These are phyloP conservation scores for Voacanga thouarsii DNA, from an alignment of 257 asterid species.

Conservation along the genomic window DNA sequence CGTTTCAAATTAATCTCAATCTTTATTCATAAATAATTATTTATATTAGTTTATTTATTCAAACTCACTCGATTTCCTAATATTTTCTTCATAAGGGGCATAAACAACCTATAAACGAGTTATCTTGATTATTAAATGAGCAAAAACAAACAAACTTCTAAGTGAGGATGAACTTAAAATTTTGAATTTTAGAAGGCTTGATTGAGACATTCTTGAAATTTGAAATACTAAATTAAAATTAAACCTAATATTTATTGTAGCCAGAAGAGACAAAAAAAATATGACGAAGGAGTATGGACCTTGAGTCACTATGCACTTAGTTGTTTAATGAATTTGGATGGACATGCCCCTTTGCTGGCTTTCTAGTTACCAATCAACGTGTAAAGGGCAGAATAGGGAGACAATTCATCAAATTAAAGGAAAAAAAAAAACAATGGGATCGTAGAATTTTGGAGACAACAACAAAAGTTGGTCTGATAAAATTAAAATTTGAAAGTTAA, in stretches of 20 bases:
- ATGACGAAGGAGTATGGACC: not conserved
- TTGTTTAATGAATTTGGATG: not conserved
- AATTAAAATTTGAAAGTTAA: too few species aligned
- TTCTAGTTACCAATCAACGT: not conserved
- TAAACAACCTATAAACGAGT: too few species aligned
- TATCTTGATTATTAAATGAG: too few species aligned
- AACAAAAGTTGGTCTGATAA: too few species aligned
- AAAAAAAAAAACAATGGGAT: too few species aligned
- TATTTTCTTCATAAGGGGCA: too few species aligned
- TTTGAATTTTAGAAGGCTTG: not conserved
- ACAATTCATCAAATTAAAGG: not conserved
- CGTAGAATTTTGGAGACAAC: too few species aligned
- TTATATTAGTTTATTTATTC: too few species aligned
- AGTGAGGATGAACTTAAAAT: not conserved
- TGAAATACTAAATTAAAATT: not conserved
- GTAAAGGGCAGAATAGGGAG: not conserved
- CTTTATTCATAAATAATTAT: too few species aligned
- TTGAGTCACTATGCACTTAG: slow-evolving; percentile 1
- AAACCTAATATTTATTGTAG: not conserved
- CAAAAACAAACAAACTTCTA: not conserved
- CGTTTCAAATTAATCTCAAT: too few species aligned
- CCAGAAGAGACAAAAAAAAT: not conserved
- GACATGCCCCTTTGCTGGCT: not conserved
- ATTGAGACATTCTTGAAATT: not conserved
- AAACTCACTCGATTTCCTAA: too few species aligned